These are phyloP conservation scores for Chimonanthus praecox DNA, from an alignment of 164 flowering plant species.

Conservation along the genomic window DNA sequence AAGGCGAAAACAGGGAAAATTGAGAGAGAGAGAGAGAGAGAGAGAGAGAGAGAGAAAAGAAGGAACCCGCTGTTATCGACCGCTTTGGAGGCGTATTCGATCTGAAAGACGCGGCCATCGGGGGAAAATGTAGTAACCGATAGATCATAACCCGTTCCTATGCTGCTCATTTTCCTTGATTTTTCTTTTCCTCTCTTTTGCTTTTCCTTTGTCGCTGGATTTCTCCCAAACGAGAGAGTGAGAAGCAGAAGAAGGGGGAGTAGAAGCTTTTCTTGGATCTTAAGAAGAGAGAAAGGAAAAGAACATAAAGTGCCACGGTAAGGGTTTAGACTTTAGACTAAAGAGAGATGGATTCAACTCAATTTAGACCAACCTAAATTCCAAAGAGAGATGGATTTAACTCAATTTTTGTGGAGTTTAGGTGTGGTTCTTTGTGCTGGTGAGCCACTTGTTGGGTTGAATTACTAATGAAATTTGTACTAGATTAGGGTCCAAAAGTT, in stretches of 20 bases:
- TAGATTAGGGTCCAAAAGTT: no score
- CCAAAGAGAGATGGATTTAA: no score
- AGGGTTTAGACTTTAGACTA: no score
- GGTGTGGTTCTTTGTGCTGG: no score
- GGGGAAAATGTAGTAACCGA: conserved; percentile 98
- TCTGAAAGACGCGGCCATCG: conserved; percentile 97
- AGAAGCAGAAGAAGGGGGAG: not conserved
- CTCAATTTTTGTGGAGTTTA: no score
- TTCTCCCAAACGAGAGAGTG: not conserved
- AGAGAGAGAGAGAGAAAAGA: not conserved
- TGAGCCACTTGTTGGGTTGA: no score
- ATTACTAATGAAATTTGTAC: no score
- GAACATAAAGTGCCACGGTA: not conserved
- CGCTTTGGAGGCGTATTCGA: conserved; percentile 97
- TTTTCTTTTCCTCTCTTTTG: not conserved
- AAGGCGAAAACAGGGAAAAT: not conserved
- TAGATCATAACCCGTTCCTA: conserved; percentile 95
- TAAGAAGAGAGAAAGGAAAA: conserved; percentile 3
- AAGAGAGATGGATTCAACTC: no score
- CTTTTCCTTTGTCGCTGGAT: not conserved
- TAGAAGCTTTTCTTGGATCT: conserved; percentile 9
- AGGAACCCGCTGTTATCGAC: conserved; percentile 87
- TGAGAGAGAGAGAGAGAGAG: not conserved
- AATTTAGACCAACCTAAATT: no score
- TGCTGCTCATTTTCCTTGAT: conserved; percentile 67